Conservation (phyloP, 139 green algal species). For the Haematococcus sp. region DNA sequence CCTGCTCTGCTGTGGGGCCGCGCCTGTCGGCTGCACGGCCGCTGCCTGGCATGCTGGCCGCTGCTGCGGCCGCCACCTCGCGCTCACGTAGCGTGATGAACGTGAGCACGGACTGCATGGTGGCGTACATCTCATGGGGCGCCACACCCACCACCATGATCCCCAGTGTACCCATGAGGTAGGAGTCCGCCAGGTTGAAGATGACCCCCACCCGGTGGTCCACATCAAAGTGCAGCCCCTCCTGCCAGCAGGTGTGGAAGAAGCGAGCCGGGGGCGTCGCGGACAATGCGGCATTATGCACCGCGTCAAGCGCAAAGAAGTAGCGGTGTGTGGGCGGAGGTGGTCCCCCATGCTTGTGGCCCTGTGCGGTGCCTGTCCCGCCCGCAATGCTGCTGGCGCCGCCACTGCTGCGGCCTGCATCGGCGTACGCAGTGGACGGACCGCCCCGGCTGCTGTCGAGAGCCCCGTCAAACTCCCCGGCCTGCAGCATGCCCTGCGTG, state of each 20-base stretch:
- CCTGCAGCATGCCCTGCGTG: no score
- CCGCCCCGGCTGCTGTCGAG: not conserved
- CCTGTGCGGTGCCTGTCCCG: not conserved
- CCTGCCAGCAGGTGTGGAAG: slow-evolving; percentile 39
- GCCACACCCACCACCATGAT: slow-evolving; percentile 33
- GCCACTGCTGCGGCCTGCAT: not conserved
- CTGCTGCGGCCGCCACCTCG: not conserved
- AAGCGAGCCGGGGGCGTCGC: slow-evolving; percentile 32
- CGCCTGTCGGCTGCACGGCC: not conserved
- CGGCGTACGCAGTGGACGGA: not conserved
- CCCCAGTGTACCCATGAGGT: slow-evolving; percentile 22
- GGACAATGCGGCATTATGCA: slow-evolving; percentile 26
- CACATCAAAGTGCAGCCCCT: slow-evolving; percentile 44
- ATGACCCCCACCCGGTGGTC: slow-evolving; percentile 37
- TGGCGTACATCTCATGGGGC: slow-evolving; percentile 21
- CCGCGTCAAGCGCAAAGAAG: slow-evolving; percentile 37
- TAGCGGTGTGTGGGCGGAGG: slow-evolving; percentile 18
- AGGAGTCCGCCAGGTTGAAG: slow-evolving; percentile 40
- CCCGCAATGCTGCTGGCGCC: not conserved
- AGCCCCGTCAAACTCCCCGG: no score
- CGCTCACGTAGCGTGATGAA: slow-evolving; percentile 14
- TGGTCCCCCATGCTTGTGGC: not conserved
- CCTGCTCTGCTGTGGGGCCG: not conserved
- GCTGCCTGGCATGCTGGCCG: not conserved
- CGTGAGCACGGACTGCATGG: slow-evolving; percentile 19